Percentiles rank a stretch among this genome's conserved stretches.
Conservation (phyloP, 768 basidiomycete genomes). For the Mycena epipterygia region DNA sequence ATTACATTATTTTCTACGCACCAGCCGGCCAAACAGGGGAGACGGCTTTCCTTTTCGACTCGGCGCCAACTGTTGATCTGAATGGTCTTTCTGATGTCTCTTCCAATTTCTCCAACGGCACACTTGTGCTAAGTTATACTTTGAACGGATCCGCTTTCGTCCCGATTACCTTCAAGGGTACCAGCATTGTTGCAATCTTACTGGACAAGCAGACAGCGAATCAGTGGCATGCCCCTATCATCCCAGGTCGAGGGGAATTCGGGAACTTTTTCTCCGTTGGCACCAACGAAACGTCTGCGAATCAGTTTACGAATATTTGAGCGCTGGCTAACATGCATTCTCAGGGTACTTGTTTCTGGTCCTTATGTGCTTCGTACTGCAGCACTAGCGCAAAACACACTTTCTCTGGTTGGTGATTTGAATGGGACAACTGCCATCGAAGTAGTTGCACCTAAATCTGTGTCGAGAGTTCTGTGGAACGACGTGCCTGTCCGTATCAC, state of each 20-base stretch:
- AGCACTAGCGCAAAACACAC: constrained; percentile 51
- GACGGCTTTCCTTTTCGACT: constrained; percentile 54
- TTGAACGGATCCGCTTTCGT: constrained; percentile 52
- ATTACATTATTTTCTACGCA: constrained; percentile 61
- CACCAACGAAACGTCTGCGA: constrained; percentile 56
- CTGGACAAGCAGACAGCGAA: constrained; percentile 64
- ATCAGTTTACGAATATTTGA: too few relatives aligned
- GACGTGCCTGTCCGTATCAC: constrained; percentile 41
- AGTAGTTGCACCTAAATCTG: constrained; percentile 54
- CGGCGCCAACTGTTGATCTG: constrained; percentile 46
- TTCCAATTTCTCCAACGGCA: constrained; percentile 50
- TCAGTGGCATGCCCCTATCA: constrained; percentile 63
- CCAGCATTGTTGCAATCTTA: constrained; percentile 48
- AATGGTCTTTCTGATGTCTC: constrained; percentile 46
- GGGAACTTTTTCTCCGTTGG: constrained; percentile 61
- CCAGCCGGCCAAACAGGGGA: constrained; percentile 58
- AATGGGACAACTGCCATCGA: constrained; percentile 63
- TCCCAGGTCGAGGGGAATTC: constrained; percentile 52
- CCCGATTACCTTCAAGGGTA: constrained; percentile 45
- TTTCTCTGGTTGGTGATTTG: constrained; percentile 60
- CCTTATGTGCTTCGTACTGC: constrained; percentile 70
- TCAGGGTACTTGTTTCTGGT: constrained; percentile 63
- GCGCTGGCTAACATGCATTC: neutral
- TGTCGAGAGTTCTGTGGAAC: constrained; percentile 59
- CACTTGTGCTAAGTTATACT: constrained; percentile 55